Percentiles rank a stretch among this genome's conserved stretches.
These are phyloP conservation scores for Bauhinia variegata DNA, from an alignment of 306 rosid genomes.

Conservation along the genomic window DNA sequence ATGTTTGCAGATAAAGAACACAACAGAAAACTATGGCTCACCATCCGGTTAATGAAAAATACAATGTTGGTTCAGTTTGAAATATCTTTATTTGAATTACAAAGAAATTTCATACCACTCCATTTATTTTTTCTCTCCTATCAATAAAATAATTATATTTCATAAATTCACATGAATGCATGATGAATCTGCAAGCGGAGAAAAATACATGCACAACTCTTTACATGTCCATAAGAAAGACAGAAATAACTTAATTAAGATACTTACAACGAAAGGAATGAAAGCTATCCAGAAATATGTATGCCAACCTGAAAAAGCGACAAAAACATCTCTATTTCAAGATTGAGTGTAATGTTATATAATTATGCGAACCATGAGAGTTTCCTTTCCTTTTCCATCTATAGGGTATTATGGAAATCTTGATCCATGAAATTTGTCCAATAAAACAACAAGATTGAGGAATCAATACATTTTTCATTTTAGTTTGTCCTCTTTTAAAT, in stretches of 20 bases:
- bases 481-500: neutral
- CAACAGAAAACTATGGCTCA: conserved; percentile 19
- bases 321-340: conserved; percentile 18
- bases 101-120: conserved; percentile 25
- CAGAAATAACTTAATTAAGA: conserved; percentile 16
- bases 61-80: neutral
- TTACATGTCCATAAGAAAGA: conserved; percentile 21
- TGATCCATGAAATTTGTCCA: neutral
- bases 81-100: conserved; percentile 14
- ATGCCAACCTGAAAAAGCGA: conserved; percentile 80
- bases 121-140: conserved; percentile 3
- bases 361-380: neutral
- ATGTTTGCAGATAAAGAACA: neutral
- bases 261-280: conserved; percentile 79
- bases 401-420: too few species aligned
- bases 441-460: neutral
- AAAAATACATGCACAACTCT: conserved; percentile 16
- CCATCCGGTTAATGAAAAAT: conserved; percentile 16
- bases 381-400: too few species aligned
- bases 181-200: conserved; percentile 18
- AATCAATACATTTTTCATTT: neutral
- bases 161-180: neutral
- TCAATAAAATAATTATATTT: neutral
- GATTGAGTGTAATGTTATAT: conserved; percentile 21
- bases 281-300: conserved; percentile 95